These are phyloP conservation scores for Hygrocybe punicea DNA, from an alignment of 768 basidiomycete genomes.

Conservation along the genomic window DNA sequence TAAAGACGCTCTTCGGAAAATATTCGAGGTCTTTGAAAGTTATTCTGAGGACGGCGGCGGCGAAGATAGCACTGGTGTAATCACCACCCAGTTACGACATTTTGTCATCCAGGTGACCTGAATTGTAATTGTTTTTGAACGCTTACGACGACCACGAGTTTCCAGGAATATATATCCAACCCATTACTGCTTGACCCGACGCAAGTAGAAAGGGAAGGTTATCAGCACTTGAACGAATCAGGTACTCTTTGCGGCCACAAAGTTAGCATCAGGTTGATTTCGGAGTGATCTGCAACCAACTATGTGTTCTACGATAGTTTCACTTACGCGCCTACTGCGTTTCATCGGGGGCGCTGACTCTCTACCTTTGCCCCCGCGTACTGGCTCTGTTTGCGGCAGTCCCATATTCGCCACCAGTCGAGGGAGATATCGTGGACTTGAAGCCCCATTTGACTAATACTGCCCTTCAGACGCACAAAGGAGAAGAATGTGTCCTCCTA, in stretches of 20 bases:
- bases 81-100: constrained; percentile 85
- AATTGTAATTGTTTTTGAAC: constrained; percentile 7
- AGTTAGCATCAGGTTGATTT: constrained; percentile 36
- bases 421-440: constrained; percentile 46
- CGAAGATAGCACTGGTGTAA: constrained; percentile 51
- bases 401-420: constrained; percentile 56
- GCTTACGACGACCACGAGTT: not conserved
- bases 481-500: constrained; percentile 70
- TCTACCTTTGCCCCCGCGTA: constrained; percentile 79
- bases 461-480: constrained; percentile 66
- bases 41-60: constrained; percentile 46
- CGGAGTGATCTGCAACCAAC: not conserved
- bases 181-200: constrained; percentile 77
- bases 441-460: constrained; percentile 88
- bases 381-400: constrained; percentile 84
- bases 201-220: constrained; percentile 36
- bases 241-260: constrained; percentile 50
- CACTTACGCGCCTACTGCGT: constrained; percentile 90
- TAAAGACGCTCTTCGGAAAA: constrained; percentile 63
- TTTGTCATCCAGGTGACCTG: constrained; percentile 86
- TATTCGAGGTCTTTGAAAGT: constrained; percentile 80
- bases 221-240: constrained; percentile 6
- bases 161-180: constrained; percentile 77
- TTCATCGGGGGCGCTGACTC: constrained; percentile 67
- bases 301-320: constrained; percentile 54